Conservation (phyloP, 768 basidiomycete genomes). For the Boletus pseudopeckii region DNA sequence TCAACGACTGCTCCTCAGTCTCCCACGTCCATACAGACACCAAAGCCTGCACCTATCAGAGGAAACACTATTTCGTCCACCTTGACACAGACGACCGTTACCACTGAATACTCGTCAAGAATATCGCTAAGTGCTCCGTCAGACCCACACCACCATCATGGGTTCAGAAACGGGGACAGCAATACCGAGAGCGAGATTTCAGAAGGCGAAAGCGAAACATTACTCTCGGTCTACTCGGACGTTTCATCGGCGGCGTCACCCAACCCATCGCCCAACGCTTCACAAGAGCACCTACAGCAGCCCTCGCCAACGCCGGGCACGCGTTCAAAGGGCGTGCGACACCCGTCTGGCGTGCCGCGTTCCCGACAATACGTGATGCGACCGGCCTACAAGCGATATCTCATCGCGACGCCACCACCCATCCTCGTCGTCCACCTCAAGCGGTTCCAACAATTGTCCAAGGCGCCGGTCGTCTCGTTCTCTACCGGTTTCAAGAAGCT, state of each 20-base stretch:
- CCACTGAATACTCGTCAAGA: slow-evolving; percentile 20
- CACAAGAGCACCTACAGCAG: slow-evolving; percentile 25
- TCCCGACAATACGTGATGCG: slow-evolving; percentile 69
- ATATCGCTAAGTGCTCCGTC: slow-evolving; percentile 31
- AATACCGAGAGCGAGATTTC: slow-evolving; percentile 32
- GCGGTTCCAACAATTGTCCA: slow-evolving; percentile 84
- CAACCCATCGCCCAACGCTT: slow-evolving; percentile 29
- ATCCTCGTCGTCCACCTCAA: slow-evolving; percentile 91
- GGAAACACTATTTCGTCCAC: slow-evolving; percentile 6
- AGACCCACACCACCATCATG: slow-evolving; percentile 17
- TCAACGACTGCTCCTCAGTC: slow-evolving; percentile 48
- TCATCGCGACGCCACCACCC: slow-evolving; percentile 81
- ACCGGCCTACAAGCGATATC: slow-evolving; percentile 90
- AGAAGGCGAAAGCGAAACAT: slow-evolving; percentile 34
- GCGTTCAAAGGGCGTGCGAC: slow-evolving; percentile 34
- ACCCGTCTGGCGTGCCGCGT: slow-evolving; percentile 32
- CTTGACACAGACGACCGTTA: slow-evolving; percentile 7
- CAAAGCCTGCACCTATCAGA: slow-evolving; percentile 15
- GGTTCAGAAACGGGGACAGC: slow-evolving; percentile 23
- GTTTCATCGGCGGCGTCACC: slow-evolving; percentile 33
- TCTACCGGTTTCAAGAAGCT: slow-evolving; percentile 81
- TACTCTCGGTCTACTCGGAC: slow-evolving; percentile 31
- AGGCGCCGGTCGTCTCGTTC: slow-evolving; percentile 58
- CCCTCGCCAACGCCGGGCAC: slow-evolving; percentile 18
- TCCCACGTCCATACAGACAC: slow-evolving; percentile 25